Evolutionary conservation across 768 basidiomycete species (phyloP), one percentile per base, ranked within the genome.

Genomic region (Phaffia tasmanica): DNA sequence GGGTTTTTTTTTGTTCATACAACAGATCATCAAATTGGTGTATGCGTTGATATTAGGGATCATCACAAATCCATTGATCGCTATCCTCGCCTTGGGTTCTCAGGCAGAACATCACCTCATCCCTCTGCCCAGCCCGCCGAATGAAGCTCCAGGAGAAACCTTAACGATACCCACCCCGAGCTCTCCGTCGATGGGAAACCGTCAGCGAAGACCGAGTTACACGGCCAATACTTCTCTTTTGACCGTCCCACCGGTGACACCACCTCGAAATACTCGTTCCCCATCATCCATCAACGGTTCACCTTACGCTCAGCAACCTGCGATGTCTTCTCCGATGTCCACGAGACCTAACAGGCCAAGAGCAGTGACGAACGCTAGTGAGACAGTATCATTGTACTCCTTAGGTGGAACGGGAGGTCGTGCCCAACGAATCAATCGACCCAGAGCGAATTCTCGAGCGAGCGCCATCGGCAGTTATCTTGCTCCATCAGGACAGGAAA

Each of bases 401-500:
- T 69, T 77, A 1, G 76, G 76, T 15, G 76, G 76, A 19, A 74
- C 75, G 4, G 76, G 76, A n/a, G 76, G 76, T 18, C 67, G 76
- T 48, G 75, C 75, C 19, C 73, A 76, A 35, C 56, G 75, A 50
- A 62, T 55, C 63, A n/a, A 42, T 42, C 29, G 63, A 3, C 30
- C 63, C 18, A 19, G 42, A 11, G 54, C 63, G 35, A 25, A 55
- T n/a, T 32, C 64, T 5, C 3, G 50, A 48, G 63, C 29, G 5
- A 32, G 50, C n/a, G 23, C 51, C 27, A n/a, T 51, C 54, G 29
- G 35, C 18, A 47, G 32, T 19, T 42, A 42, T 42, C 35, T 42
- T 42, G 35, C 6, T 42, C 4, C 35, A 42, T 11, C 35, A 42
- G 35, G 35, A 4, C 35, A 42, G 11, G 35, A 42, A 42, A 42